Evolutionary conservation across 768 basidiomycete species (phyloP).

Genomic region (Panaeolus papilionaceus): DNA sequence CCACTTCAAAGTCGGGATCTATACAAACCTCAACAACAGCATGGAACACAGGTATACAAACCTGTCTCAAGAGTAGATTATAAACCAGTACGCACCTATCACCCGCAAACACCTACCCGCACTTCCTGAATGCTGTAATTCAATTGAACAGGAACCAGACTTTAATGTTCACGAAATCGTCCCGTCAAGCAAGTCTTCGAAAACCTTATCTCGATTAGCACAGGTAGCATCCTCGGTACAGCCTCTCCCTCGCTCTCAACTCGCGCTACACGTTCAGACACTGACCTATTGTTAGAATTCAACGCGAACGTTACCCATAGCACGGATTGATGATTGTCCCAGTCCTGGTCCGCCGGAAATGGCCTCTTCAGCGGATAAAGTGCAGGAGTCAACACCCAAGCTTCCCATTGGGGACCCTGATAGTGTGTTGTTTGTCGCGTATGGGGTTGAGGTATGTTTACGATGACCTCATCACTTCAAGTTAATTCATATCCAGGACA

Average conservation of each 20-base stretch:
- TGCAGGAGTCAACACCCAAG: not conserved
- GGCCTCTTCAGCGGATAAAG: not conserved
- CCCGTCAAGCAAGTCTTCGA: not conserved
- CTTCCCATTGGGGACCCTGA: not conserved
- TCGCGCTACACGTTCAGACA: not conserved
- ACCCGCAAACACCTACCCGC: not conserved
- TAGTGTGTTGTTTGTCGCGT: not conserved
- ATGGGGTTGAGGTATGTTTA: slow-evolving; percentile 3
- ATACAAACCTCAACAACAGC: not conserved
- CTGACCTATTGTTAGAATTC: slow-evolving; percentile 9
- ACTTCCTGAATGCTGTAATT: not conserved
- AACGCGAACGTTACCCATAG: not conserved
- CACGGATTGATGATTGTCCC: slow-evolving; percentile 1
- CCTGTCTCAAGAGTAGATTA: not conserved
- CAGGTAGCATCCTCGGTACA: not conserved
- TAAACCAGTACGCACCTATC: slow-evolving; percentile 7
- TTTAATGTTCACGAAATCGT: slow-evolving; percentile 10
- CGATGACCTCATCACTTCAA: not conserved
- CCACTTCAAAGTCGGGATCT: not conserved
- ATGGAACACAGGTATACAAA: not conserved
- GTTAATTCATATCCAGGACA: slow-evolving; percentile 17
- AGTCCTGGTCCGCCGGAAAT: not conserved
- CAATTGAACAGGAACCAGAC: slow-evolving; percentile 10
- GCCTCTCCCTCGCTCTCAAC: not conserved
- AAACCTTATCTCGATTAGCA: slow-evolving; percentile 8